Base-by-base conservation (phyloP, 2,329 filamentous ascomycete species). In the Ceratocystis lukuohia region DNA sequence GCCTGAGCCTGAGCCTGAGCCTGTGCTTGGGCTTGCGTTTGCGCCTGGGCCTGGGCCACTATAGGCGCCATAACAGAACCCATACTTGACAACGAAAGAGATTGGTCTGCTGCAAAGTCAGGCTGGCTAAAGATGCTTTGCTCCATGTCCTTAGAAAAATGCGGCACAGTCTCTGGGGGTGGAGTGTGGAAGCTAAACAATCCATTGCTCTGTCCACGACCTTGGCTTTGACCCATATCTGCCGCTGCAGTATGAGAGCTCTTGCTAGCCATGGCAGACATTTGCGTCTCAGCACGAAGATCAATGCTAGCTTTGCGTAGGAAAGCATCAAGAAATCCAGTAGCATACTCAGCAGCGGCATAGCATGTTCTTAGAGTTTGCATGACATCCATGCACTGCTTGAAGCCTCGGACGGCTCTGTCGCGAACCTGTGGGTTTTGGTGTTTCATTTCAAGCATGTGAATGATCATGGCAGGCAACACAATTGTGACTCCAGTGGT, bases 341-440 rank as follows among this genome's bases (percentile, higher is more conserved):
- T 93, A n/a, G 91, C 91, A 72, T 94, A 96, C 75, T 96, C 92
- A n/a, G 93, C 93, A 0, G 92, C 91, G 0, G 91, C 87, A 72
- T 97, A 96, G 37, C 91, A 89, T 72, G 96, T 91, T 46, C 91
- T 85, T 20, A 97, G 81, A 69, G 87, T 88, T 74, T 91, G 87
- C 80, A 96, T 88, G 68, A 96, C 91, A 61, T 87, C 84, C 90
- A 96, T 96, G 77, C 93, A 96, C 74, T 91, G 88, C 71, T 88
- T 88, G 78, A 96, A 96, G 22, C 91, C 89, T 67, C 87, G 84
- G 28, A 91, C 82, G 61, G 89, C 91, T 53, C 84, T 81, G 68
- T 88, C 83, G 20, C 90, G 85, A 2, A 88, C 86, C 65, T 85
- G 83, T 17, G 85, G 83, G 65, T 89, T 84, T 4, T 86, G 87